A percentile compares a stretch with the other conserved stretches of the same genome.
These are phyloP conservation scores for Pogostemon cablin DNA, from an alignment of 257 asterid species.

Conservation along the genomic window DNA sequence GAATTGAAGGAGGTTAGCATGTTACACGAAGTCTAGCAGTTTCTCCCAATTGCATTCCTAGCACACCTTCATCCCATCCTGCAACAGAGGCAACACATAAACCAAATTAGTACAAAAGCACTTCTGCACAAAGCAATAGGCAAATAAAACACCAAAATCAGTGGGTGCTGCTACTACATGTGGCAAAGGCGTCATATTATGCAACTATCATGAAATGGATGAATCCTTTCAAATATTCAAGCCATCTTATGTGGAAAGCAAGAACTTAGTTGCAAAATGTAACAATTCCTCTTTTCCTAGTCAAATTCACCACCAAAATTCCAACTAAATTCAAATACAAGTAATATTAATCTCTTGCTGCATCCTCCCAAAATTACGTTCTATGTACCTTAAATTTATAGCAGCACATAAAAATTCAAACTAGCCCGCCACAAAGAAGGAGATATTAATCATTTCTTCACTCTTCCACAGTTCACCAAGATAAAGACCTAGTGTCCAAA, in stretches of 20 bases:
- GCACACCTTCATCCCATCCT: conserved; percentile 99
- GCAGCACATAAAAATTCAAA: background rate
- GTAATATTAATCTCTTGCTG: background rate
- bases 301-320: background rate
- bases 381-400: background rate
- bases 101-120: conserved; percentile 11
- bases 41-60: conserved; percentile 98
- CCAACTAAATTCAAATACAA: conserved; percentile 1
- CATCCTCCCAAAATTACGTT: no score
- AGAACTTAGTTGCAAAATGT: background rate
- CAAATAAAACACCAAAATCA: conserved; percentile 13
- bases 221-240: background rate
- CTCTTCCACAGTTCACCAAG: background rate
- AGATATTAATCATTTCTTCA: background rate
- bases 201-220: background rate
- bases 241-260: background rate
- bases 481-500: background rate
- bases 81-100: conserved; percentile 30
- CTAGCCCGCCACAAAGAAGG: background rate
- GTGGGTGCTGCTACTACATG: background rate
- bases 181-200: background rate
- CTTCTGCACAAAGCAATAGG: background rate
- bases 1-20: conserved; percentile 11
- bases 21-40: conserved; percentile 76
- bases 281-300: conserved; percentile 5